phyloP scores from a whole-genome alignment of 1,139 yeast genomes.

The Ogataea hybrid region DNA sequence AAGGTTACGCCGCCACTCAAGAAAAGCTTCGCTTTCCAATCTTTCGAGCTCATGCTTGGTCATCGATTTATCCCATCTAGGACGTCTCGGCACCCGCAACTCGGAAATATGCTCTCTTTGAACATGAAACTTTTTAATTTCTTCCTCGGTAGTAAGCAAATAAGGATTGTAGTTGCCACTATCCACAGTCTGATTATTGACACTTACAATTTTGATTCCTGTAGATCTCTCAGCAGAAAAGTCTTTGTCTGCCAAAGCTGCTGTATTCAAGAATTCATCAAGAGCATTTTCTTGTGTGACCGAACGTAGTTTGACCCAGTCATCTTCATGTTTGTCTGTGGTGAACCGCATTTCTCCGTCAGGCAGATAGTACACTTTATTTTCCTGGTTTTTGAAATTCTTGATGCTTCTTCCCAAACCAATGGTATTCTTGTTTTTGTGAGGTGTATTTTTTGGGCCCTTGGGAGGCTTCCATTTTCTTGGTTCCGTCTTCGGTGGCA shows the following conservation, averaged over 20 bases:
- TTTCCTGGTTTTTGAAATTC: slow-evolving; percentile 68
- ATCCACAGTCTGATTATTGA: slow-evolving; percentile 54
- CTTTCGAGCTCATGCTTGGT: slow-evolving; percentile 79
- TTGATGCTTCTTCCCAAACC: slow-evolving; percentile 87
- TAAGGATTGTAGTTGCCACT: slow-evolving; percentile 41
- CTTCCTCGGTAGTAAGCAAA: slow-evolving; percentile 66
- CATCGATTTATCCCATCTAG: slow-evolving; percentile 73
- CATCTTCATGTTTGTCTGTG: slow-evolving; percentile 79
- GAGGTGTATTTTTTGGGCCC: slow-evolving; percentile 88
- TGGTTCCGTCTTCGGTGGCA: slow-evolving; percentile 46
- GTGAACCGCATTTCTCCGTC: slow-evolving; percentile 86
- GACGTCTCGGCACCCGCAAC: slow-evolving; percentile 93
- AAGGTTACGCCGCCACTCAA: slow-evolving; percentile 89
- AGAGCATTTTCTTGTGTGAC: slow-evolving; percentile 93
- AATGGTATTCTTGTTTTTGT: slow-evolving; percentile 76
- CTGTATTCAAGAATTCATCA: slow-evolving; percentile 93
- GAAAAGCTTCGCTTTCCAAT: slow-evolving; percentile 85
- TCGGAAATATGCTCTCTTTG: slow-evolving; percentile 76
- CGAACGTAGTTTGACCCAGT: slow-evolving; percentile 87
- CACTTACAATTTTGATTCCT: slow-evolving; percentile 80
- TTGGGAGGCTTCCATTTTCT: slow-evolving; percentile 71
- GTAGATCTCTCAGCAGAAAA: slow-evolving; percentile 88
- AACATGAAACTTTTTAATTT: slow-evolving; percentile 55
- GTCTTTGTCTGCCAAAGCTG: slow-evolving; percentile 94
- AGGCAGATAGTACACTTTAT: slow-evolving; percentile 68